phyloP scores from a whole-genome alignment of 345 rosid genomes.

The Punica granatum region DNA sequence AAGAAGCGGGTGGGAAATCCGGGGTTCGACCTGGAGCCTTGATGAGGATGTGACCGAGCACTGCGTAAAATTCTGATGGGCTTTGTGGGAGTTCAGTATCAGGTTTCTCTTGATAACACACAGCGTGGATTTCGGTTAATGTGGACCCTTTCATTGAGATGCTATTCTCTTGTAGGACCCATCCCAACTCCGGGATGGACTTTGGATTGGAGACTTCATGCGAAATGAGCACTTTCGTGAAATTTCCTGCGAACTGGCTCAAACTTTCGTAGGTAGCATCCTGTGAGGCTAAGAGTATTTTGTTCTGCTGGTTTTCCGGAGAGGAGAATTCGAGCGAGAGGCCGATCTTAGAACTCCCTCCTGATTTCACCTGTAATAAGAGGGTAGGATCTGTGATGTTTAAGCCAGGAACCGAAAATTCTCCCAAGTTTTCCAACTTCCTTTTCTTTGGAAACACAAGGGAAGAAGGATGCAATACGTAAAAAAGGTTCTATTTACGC shows the following conservation, averaged over 20 bases:
- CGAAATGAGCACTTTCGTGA: conserved; percentile 27
- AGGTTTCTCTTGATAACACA: conserved; percentile 43
- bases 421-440: too few species aligned
- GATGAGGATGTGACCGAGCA: conserved; percentile 57
- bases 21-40: conserved; percentile 17
- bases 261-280: neutral
- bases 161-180: conserved; percentile 41
- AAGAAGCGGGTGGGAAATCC: conserved; percentile 33
- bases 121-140: conserved; percentile 44
- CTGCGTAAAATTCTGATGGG: conserved; percentile 35
- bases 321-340: conserved; percentile 53
- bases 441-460: too few species aligned
- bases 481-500: too few species aligned
- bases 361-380: conserved; percentile 52
- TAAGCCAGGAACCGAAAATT: neutral
- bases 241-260: conserved; percentile 22
- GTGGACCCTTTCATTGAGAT: conserved; percentile 43
- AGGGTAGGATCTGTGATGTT: neutral
- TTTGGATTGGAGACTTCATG: conserved; percentile 17
- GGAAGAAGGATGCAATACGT: too few species aligned
- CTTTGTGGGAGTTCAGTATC: conserved; percentile 13
- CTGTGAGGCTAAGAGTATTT: conserved; percentile 37
- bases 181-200: conserved; percentile 22
- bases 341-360: conserved; percentile 47
- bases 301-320: conserved; percentile 18